These are phyloP conservation scores for Scleroderma citrinum DNA, from an alignment of 768 basidiomycete species.

Conservation along the genomic window DNA sequence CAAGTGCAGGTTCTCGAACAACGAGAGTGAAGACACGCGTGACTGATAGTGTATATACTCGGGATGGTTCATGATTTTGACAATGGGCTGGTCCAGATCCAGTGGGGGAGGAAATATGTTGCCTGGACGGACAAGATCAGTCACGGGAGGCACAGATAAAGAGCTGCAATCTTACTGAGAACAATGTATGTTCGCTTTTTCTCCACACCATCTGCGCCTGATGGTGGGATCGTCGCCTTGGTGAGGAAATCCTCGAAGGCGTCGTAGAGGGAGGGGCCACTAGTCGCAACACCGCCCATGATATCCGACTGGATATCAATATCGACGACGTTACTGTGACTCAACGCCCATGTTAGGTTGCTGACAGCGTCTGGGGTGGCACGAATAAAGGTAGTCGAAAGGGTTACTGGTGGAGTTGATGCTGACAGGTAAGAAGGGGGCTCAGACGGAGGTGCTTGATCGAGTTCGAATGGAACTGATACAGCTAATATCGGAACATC, in stretches of 20 bases:
- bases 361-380: constrained; percentile 44
- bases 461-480: constrained; percentile 55
- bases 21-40: constrained; percentile 64
- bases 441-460: constrained; percentile 37
- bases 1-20: constrained; percentile 64
- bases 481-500: constrained; percentile 47
- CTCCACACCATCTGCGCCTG: constrained; percentile 1
- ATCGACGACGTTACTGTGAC: constrained; percentile 58
- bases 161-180: constrained; percentile 41
- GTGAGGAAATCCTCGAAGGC: constrained; percentile 65
- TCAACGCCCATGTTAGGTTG: constrained; percentile 62
- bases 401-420: constrained; percentile 17
- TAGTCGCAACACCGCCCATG: constrained; percentile 33
- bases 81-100: constrained; percentile 63
- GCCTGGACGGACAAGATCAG: constrained; percentile 37
- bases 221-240: constrained; percentile 42
- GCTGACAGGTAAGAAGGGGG: constrained; percentile 32
- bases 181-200: constrained; percentile 51
- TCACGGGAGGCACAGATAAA: background rate
- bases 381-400: constrained; percentile 52
- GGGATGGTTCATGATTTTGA: constrained; percentile 75
- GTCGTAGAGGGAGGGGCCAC: constrained; percentile 43
- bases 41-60: constrained; percentile 68
- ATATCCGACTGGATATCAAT: constrained; percentile 59
- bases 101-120: constrained; percentile 79